phyloP scores from a whole-genome alignment of 2,329 filamentous ascomycete species.

The Teratosphaeria viscida region DNA sequence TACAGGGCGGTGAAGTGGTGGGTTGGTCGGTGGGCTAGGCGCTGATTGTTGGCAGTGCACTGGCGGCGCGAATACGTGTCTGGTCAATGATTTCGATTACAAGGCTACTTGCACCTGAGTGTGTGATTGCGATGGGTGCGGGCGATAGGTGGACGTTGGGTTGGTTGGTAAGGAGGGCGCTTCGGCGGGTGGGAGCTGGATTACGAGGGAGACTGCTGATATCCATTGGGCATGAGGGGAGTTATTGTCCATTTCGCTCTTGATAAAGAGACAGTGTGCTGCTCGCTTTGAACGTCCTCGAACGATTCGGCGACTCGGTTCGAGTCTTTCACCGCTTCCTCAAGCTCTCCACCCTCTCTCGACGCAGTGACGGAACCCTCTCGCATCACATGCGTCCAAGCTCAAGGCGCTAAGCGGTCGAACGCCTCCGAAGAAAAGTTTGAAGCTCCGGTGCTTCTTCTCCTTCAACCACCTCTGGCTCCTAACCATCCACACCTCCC shows the following conservation, averaged over 20 bases:
- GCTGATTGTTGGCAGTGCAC: not conserved
- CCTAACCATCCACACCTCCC: not conserved
- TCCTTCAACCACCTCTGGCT: not conserved
- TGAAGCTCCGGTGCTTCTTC: not conserved
- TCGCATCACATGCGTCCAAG: not conserved
- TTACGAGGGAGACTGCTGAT: not conserved
- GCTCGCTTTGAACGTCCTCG: too few relatives aligned
- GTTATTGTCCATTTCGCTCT: not conserved
- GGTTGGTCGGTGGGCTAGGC: not conserved
- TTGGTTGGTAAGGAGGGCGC: not conserved
- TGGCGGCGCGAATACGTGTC: not conserved
- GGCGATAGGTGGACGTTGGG: not conserved
- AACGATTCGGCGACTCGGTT: not conserved
- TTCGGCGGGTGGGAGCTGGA: too few relatives aligned
- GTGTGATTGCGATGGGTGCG: not conserved
- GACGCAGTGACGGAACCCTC: not conserved
- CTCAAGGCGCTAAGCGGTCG: not conserved
- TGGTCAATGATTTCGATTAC: not conserved
- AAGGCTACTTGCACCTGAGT: not conserved
- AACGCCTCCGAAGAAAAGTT: not conserved
- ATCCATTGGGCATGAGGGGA: not conserved
- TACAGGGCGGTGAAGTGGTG: not conserved
- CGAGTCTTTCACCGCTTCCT: not conserved
- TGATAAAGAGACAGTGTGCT: not conserved
- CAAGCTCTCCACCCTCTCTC: not conserved